Base-by-base conservation (phyloP, 2,329 filamentous ascomycete species). In the Exophiala aquamarina region DNA sequence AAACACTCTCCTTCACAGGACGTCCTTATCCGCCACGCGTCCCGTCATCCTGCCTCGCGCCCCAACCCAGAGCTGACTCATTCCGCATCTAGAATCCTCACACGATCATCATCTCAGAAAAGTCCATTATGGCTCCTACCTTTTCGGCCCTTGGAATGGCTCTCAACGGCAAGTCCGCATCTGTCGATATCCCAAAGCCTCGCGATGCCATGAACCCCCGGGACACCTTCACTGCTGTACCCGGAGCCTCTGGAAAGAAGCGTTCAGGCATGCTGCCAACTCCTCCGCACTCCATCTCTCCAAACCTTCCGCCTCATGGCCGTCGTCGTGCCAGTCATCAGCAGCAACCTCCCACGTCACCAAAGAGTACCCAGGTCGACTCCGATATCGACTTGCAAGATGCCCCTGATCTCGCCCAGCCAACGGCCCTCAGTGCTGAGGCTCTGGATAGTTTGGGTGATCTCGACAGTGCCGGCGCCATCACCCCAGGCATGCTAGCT, bases 271-370 rank as follows among this genome's bases (percentile, higher is more conserved):
- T 72, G 67, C 82, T 95, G 63, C 89, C 87, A 55, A 96, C 92
- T 67, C 92, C 92, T 65, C 92, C 92, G 52, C 94, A 92, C 75
- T 96, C 91, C 70, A 90, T 96, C 67, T 96, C 91, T 53, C 92
- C 92, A 39, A 85, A 82, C 59, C 78, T 96, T 58, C 84, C 86
- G 61, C 88, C 91, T 50, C 88, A 92, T 62, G 86, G 86, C 62
- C 82, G 87, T 65, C 87, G 86, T 68, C 78, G 81, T 55, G 84
- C 84, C 65, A 75, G 63, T 41, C 23, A 26, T 26, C 23, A 26
- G 11, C 61, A 61, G 18, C 57, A 60, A 48, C 57, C 65, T 49
- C 61, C 68, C 42, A 57, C 61, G 43, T 68, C 73, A 39, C 63
- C 68, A 57, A 66, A 71, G 38, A 65, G 73, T 49, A 62, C 73